Evolutionary conservation across 805 yeast species (phyloP).

Genomic region (Cephaloascus albidus): DNA sequence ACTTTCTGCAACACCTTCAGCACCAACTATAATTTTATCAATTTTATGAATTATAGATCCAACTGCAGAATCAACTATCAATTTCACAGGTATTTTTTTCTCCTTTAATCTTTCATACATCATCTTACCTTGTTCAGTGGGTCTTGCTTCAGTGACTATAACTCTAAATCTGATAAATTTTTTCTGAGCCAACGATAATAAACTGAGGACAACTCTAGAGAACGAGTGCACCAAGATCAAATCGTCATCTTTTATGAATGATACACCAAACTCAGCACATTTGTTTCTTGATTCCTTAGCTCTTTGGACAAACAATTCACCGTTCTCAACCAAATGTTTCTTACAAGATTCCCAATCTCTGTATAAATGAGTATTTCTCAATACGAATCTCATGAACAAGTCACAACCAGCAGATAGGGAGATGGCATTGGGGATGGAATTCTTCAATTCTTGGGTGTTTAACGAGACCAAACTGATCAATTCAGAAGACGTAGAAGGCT

Average conservation of each 20-base stretch:
- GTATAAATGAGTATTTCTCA: slow-evolving; percentile 77
- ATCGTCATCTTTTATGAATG: slow-evolving; percentile 91
- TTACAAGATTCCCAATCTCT: slow-evolving; percentile 95
- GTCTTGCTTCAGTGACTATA: slow-evolving; percentile 88
- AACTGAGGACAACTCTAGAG: slow-evolving; percentile 80
- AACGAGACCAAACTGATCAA: slow-evolving; percentile 71
- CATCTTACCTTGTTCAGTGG: slow-evolving; percentile 62
- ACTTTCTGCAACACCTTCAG: slow-evolving; percentile 98
- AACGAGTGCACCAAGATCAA: slow-evolving; percentile 82
- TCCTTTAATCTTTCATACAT: slow-evolving; percentile 63
- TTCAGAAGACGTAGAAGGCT: slow-evolving; percentile 92
- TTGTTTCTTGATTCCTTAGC: slow-evolving; percentile 84
- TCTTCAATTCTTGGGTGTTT: slow-evolving; percentile 67
- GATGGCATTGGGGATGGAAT: slow-evolving; percentile 80
- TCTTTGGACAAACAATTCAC: slow-evolving; percentile 82
- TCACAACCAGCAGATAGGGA: slow-evolving; percentile 97
- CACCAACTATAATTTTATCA: slow-evolving; percentile 92
- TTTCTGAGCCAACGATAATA: slow-evolving; percentile 69
- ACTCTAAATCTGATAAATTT: slow-evolving; percentile 79
- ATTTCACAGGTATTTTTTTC: slow-evolving; percentile 75
- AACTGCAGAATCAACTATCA: slow-evolving; percentile 88
- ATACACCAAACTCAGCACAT: slow-evolving; percentile 80
- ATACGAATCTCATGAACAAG: slow-evolving; percentile 85
- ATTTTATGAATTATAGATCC: slow-evolving; percentile 87
- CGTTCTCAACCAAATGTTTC: slow-evolving; percentile 83